Conservation (phyloP, 768 basidiomycete genomes). For the Postia placenta region DNA sequence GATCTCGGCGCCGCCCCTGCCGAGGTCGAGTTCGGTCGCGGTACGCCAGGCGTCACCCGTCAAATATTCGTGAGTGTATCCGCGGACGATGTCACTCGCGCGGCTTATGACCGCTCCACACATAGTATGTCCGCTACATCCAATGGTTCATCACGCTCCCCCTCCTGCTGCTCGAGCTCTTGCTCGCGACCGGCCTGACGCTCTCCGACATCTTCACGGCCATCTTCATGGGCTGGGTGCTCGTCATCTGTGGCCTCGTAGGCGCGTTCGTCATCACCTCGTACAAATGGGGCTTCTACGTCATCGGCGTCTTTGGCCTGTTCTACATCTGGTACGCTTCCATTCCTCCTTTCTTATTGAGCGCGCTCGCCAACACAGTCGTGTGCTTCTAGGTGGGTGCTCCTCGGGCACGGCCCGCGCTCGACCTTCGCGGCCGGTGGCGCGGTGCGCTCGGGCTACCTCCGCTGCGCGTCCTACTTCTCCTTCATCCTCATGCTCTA, state of each 20-base stretch:
- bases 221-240: constrained; percentile 38
- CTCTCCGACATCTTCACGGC: constrained; percentile 39
- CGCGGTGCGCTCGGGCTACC: constrained; percentile 22
- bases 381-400: constrained; percentile 20
- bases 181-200: constrained; percentile 40
- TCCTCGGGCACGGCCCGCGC: constrained; percentile 24
- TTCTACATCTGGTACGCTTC: constrained; percentile 30
- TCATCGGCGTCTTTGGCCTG: constrained; percentile 39
- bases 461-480: constrained; percentile 34
- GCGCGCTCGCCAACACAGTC: background rate
- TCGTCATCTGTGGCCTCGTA: constrained; percentile 38
- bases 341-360: background rate
- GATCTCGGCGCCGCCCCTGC: constrained; percentile 45
- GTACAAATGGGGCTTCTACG: constrained; percentile 49
- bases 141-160: constrained; percentile 51
- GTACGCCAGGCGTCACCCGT: constrained; percentile 22
- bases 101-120: too few relatives aligned
- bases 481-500: constrained; percentile 51
- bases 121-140: constrained; percentile 43
- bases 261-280: constrained; percentile 40
- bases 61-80: constrained; percentile 35
- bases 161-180: constrained; percentile 37
- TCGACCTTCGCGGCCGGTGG: constrained; percentile 22
- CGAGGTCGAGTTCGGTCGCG: constrained; percentile 33
- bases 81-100: background rate